Base-by-base conservation (phyloP, 345 rosid genomes). In the Salix udensis region DNA sequence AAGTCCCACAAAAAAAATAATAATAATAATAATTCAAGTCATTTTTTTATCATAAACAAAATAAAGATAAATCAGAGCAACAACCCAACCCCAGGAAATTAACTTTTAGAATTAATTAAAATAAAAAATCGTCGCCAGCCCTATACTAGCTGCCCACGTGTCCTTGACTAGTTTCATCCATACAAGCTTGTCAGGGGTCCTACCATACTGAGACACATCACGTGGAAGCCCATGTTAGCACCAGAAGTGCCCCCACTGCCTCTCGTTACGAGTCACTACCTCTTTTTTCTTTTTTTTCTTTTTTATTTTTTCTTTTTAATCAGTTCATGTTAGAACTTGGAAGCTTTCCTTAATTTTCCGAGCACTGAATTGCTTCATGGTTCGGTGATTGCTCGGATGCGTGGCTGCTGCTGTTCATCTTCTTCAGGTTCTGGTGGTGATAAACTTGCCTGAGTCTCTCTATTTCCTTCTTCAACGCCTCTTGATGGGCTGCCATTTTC, bases 391-490 rank as follows among this genome's bases (percentile, higher is more conserved):
- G 5, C 37, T 30, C 23, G 23, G 2, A 21, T 58, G 79, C 73
- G 24, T 37, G 58, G 62, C 7, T 46, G 61, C 4, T 67, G 36
- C 23, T 75, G 16, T 83, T 87, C 71, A 84, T 78, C 65, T 79
- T 89, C 72, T 88, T 81, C 39, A 86, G 80, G 84, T 79, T 88
- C 66, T 89, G 91, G 76, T 88, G 92, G 34, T 86, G 81, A 71
- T 91, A 89, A 60, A 92, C 89, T 81, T 90, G 93, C 86, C 90
- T 85, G 79, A 93, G 74, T 76, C 98, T 88, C 86, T 90, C 97
- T 86, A 93, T 93, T 84, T 93, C 98, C 86, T 89, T 89, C 89
- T 89, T 93, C 84, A 93, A 65, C 68, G 93, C 89, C 78, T 89
- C 94, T 84, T 91, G 94, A 80, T 90, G 98, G 67, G 97, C 98